Percentiles rank a stretch among this genome's conserved stretches.
Evolutionary conservation across 1,139 yeast species (phyloP).

Genomic region (Kodamaea plutei): DNA sequence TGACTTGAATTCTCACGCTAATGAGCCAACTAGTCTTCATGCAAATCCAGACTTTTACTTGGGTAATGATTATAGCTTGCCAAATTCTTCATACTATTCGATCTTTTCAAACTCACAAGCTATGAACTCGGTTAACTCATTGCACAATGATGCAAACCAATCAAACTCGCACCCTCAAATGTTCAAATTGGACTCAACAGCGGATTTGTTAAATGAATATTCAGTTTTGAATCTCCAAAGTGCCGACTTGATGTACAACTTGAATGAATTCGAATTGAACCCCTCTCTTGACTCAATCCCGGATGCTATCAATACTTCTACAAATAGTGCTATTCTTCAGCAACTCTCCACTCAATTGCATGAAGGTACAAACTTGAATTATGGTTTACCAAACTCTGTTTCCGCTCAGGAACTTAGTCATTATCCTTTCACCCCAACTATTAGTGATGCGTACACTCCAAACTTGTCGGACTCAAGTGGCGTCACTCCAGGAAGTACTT

Average conservation of each 20-base stretch:
- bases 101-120: constrained; percentile 26
- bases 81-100: constrained; percentile 19
- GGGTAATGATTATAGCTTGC: constrained; percentile 13
- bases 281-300: constrained; percentile 29
- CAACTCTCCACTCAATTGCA: constrained; percentile 5
- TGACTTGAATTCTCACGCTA: too few species aligned
- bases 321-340: too few species aligned
- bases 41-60: constrained; percentile 10
- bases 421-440: constrained; percentile 17
- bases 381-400: constrained; percentile 8
- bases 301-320: constrained; percentile 12
- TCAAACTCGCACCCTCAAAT: constrained; percentile 12
- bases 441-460: constrained; percentile 20
- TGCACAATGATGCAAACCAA: constrained; percentile 12
- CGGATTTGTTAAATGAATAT: constrained; percentile 15
- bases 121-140: constrained; percentile 16
- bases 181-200: constrained; percentile 17
- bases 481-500: constrained; percentile 1
- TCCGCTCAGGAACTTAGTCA: constrained; percentile 12
- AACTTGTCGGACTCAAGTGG: constrained; percentile 20
- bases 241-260: constrained; percentile 22
- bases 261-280: constrained; percentile 25
- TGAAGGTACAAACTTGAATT: too few species aligned
- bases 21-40: constrained; percentile 5
- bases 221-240: constrained; percentile 10